A percentile compares a stretch with the other conserved stretches of the same genome.
These are phyloP conservation scores for Wickerhamiella kazuoi DNA, from an alignment of 805 yeast species.

Conservation along the genomic window DNA sequence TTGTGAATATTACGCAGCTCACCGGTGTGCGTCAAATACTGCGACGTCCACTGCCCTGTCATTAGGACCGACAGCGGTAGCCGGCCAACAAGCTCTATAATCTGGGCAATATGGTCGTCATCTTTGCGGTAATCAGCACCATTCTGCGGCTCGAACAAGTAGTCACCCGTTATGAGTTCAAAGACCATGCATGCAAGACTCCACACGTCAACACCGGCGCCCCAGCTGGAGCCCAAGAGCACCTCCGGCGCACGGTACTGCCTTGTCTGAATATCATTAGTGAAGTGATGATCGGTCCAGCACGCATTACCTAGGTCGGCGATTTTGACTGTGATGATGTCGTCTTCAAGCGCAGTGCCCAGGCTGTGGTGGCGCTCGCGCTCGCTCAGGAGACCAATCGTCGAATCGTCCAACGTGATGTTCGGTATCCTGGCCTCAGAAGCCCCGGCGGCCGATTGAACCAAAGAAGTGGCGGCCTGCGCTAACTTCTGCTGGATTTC, in stretches of 20 bases:
- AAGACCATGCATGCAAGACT: constrained; percentile 83
- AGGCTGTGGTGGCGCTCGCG: neutral
- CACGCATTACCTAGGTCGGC: constrained; percentile 93
- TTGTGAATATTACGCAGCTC: constrained; percentile 62
- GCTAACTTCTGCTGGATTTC: no score
- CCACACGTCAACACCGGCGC: constrained; percentile 91
- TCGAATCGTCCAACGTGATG: no score
- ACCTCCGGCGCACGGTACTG: constrained; percentile 90
- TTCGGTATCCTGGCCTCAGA: no score
- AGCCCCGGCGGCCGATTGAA: no score
- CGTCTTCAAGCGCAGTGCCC: neutral
- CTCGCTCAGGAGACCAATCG: no score
- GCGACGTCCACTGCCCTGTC: constrained; percentile 42
- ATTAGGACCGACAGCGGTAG: constrained; percentile 42
- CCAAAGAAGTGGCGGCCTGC: no score
- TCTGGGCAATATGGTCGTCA: constrained; percentile 93
- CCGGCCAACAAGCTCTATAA: constrained; percentile 63
- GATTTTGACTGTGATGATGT: constrained; percentile 59
- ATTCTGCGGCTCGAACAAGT: constrained; percentile 69
- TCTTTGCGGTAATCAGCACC: constrained; percentile 54
- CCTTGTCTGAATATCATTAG: constrained; percentile 79
- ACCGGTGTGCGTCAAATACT: constrained; percentile 47
- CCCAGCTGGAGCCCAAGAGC: constrained; percentile 70
- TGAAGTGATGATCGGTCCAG: constrained; percentile 61
- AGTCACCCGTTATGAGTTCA: constrained; percentile 87